These are phyloP conservation scores for Syzygium oleosum DNA, from an alignment of 345 rosid species.

Conservation along the genomic window DNA sequence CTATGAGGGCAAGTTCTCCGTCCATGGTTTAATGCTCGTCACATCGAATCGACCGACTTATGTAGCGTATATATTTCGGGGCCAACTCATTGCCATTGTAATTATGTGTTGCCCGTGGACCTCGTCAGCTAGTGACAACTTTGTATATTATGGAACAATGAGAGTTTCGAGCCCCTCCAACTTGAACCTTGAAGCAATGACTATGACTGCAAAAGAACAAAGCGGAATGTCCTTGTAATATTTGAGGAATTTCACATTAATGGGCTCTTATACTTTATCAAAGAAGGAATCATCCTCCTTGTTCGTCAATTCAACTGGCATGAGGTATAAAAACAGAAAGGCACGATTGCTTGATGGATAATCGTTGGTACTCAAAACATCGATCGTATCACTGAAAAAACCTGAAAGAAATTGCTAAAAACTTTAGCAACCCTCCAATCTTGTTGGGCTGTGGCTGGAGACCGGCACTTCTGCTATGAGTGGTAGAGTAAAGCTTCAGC, in stretches of 20 bases:
- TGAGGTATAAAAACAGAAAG: not conserved
- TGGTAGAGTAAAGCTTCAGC: not conserved
- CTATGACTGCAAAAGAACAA: not conserved
- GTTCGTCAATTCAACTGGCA: not conserved
- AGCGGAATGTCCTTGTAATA: not conserved
- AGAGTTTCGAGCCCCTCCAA: not conserved
- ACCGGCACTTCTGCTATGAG: rapidly evolving
- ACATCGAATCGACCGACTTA: rapidly evolving
- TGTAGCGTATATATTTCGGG: rapidly evolving
- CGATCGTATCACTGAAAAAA: not conserved
- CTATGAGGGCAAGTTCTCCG: not conserved
- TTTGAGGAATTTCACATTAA: not conserved
- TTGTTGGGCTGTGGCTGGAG: not conserved
- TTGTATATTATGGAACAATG: not conserved
- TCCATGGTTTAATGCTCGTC: not conserved
- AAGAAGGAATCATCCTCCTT: not conserved
- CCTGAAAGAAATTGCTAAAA: not conserved
- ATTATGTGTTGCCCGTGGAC: not conserved
- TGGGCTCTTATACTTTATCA: not conserved
- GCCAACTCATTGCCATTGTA: not conserved
- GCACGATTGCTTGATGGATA: not conserved
- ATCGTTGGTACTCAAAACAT: not conserved
- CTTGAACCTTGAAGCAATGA: not conserved
- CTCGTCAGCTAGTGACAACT: not conserved
- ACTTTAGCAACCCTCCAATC: not conserved